Base-by-base conservation (phyloP, 768 basidiomycete genomes). In the Rhizopogon sp. region DNA sequence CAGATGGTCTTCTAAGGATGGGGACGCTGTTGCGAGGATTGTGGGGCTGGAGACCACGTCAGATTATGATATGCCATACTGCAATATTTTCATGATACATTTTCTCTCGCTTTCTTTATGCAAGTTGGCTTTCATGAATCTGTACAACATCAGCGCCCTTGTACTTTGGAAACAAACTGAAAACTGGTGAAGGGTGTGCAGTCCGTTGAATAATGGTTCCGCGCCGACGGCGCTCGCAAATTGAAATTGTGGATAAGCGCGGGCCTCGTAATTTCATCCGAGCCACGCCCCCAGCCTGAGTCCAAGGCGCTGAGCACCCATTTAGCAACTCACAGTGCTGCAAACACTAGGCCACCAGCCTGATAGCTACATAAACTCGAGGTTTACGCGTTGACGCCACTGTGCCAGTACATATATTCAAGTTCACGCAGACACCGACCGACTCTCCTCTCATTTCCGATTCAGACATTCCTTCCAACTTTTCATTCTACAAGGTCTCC, bases 1-100 rank as follows among this genome's bases (percentile, higher is more conserved):
- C 84, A 90, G 76, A 72, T 99, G 77, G 82, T 82, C 60, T 98
- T 97, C 81, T 98, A 77, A 80, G 61, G 62, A 58, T 51, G 55
- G 56, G 52, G 52, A 43, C 58, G 44, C 40, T 59, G 52, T 37
- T 60, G 52, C 52, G 57, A 54, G 53, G 56, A 64, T 61, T 45
- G 42, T 63, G 57, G 39, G 41, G 52, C 43, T 49, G 47, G 29
- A 40, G 47, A 49, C 37, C 35, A 61, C 61, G 59, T 65, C 62
- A 58, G 56, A 29, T 54, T 62, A 68, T 57, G 66, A 60, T 63
- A 66, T 60, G 58, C 52, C 42, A 31, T 60, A 58, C 53, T 55
- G 64, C 60, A 56, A 60, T 44, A 55, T 49, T 49, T 49, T 16
- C 56, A 54, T 53, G 55, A 57, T 56, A 43, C 39, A 41, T 52